Conservation (phyloP, 495 filamentous ascomycete species). For the Aspergillus sclerotiicarbonarius region DNA sequence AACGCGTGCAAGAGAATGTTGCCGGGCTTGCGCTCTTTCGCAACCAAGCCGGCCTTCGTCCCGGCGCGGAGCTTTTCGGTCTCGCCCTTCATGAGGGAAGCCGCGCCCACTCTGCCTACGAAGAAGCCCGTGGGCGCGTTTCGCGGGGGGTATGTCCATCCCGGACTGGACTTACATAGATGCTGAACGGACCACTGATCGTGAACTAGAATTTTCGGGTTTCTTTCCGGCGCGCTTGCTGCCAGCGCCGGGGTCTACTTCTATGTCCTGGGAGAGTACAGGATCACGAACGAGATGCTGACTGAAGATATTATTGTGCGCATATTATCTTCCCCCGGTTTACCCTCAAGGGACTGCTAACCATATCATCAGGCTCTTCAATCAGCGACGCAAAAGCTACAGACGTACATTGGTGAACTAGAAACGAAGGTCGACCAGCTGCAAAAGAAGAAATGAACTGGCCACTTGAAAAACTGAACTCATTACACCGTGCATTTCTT, state of each 20-base stretch:
- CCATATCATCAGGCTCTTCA: slow-evolving; percentile 68
- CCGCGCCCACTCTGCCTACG: slow-evolving; percentile 53
- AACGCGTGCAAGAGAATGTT: slow-evolving; percentile 20
- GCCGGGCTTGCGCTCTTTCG: slow-evolving; percentile 26
- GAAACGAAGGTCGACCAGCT: slow-evolving; percentile 77
- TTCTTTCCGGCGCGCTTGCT: slow-evolving; percentile 80
- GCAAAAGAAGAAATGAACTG: slow-evolving; percentile 50
- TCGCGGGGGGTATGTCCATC: slow-evolving; percentile 71
- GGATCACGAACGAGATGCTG: slow-evolving; percentile 87
- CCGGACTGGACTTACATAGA: background rate
- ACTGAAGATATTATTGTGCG: slow-evolving; percentile 95
- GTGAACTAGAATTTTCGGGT: slow-evolving; percentile 75
- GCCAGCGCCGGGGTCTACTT: slow-evolving; percentile 82
- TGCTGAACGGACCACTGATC: slow-evolving; percentile 3
- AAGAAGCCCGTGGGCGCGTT: slow-evolving; percentile 88
- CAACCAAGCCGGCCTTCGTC: slow-evolving; percentile 22
- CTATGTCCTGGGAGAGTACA: slow-evolving; percentile 90
- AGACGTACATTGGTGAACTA: slow-evolving; percentile 74
- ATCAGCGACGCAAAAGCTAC: slow-evolving; percentile 79
- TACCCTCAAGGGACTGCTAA: slow-evolving; percentile 3
- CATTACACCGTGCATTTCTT: background rate
- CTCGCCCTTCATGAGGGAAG: slow-evolving; percentile 34
- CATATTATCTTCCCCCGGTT: slow-evolving; percentile 26
- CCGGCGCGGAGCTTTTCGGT: slow-evolving; percentile 33
- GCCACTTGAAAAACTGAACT: background rate